Base-by-base conservation (phyloP, 768 basidiomycete species). In the Kwoniella sp. region DNA sequence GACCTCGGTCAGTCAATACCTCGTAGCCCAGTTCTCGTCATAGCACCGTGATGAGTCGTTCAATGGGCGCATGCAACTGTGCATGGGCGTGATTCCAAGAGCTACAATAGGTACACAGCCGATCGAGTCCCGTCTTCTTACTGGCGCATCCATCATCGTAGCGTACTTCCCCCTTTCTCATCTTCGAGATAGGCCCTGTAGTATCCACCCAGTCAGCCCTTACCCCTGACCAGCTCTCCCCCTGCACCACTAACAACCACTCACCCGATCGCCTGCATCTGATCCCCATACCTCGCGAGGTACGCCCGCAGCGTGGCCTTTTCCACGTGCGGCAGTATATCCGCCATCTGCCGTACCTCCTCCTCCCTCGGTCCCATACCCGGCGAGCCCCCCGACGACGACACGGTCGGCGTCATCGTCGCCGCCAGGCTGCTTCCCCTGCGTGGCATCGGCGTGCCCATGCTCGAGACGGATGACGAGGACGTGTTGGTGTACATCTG, bases 1-100 rank as follows among this genome's bases (percentile, higher is more conserved):
- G 27, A 87, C 89, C 76, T 87, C 88, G 52, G 89, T 95, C 59
- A 91, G 88, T 75, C 89, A 91, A 73, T 92, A 92, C 73, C 80
- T 95, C 37, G 91, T 95, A 53, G 89, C 88, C 60, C 90, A 92
- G 84, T 93, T 75, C 55, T 69, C 73, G 33, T 65, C 65, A 20
- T 67, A 43, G 20, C n/a, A n/a, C n/a, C n/a, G 25, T 17, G n/a
- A 37, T 14, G 36, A n/a, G n/a, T n/a, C n/a, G n/a, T n/a, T n/a
- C n/a, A n/a, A n/a, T n/a, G n/a, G n/a, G n/a, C n/a, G n/a, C n/a
- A n/a, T n/a, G n/a, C n/a, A n/a, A n/a, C n/a, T n/a, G n/a, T n/a
- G n/a, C n/a, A n/a, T n/a, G n/a, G n/a, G n/a, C n/a, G n/a, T n/a
- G n/a, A n/a, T n/a, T n/a, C n/a, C n/a, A n/a, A n/a, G n/a, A n/a